A percentile compares a stretch with the other conserved stretches of the same genome.
Evolutionary conservation across 306 rosid species (phyloP).

Genomic region (Carpinus viminea): DNA sequence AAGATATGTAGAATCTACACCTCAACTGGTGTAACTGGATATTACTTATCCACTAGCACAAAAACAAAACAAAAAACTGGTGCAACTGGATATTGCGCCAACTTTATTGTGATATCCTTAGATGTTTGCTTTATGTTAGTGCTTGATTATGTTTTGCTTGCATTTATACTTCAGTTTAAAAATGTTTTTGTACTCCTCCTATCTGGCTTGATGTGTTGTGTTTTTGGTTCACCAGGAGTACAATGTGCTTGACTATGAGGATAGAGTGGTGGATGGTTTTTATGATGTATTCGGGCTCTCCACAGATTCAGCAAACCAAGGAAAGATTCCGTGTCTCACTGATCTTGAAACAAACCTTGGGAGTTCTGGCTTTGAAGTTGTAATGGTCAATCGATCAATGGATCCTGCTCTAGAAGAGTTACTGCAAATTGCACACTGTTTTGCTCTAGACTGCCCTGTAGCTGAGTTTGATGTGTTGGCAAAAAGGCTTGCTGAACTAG

Average conservation of each 20-base stretch:
- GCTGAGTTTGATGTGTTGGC: conserved; percentile 62
- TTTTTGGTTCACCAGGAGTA: conserved; percentile 60
- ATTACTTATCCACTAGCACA: not conserved
- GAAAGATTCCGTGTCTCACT: conserved; percentile 80
- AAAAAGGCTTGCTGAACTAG: conserved; percentile 94
- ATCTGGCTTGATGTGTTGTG: conserved; percentile 33
- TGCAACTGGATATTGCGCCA: not conserved
- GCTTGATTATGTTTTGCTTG: conserved; percentile 15
- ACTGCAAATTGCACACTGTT: conserved; percentile 84
- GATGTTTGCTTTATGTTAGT: not conserved
- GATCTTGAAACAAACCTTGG: conserved; percentile 75
- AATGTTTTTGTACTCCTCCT: not conserved
- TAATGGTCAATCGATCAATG: conserved; percentile 68
- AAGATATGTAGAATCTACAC: not conserved
- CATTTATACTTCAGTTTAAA: conserved; percentile 1
- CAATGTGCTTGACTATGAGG: conserved; percentile 87
- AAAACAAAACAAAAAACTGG: too few species aligned
- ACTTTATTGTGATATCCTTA: not conserved
- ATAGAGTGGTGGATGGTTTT: conserved; percentile 90
- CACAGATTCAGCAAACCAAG: conserved; percentile 72
- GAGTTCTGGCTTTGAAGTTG: conserved; percentile 75
- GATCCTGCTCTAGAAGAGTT: conserved; percentile 86
- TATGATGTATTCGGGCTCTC: conserved; percentile 75
- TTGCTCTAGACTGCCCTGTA: conserved; percentile 85
- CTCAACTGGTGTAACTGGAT: not conserved